Conservation (phyloP, 306 rosid genomes). For the Citrullus mucosospermus region DNA sequence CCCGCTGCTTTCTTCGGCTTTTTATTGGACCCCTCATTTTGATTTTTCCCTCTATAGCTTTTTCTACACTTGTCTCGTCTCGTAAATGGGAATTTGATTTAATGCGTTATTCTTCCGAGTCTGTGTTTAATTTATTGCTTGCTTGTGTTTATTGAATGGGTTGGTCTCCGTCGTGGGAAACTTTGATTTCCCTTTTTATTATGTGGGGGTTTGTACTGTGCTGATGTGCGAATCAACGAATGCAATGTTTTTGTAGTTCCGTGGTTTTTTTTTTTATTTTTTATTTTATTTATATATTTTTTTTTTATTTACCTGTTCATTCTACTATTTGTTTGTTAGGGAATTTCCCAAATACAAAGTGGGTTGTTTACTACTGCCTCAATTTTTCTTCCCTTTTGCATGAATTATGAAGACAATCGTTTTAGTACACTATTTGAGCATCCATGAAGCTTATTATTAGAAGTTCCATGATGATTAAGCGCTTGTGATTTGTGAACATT, state of each 20-base stretch:
- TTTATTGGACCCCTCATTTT: neutral
- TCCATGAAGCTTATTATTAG: neutral
- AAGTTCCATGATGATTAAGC: neutral
- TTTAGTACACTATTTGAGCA: neutral
- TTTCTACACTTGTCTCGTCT: neutral
- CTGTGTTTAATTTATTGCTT: neutral
- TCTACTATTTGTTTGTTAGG: neutral
- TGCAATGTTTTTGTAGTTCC: neutral
- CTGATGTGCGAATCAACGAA: neutral
- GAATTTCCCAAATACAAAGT: neutral
- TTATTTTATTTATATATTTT: no score
- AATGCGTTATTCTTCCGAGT: neutral
- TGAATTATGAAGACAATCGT: neutral
- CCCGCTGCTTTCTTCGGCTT: neutral
- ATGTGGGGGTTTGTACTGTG: neutral
- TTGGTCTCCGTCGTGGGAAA: neutral
- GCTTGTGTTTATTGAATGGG: neutral
- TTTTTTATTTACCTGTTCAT: neutral
- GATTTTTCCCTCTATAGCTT: neutral
- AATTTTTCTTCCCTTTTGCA: neutral
- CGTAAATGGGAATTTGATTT: neutral
- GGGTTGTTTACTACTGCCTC: neutral
- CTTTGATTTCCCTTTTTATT: neutral
- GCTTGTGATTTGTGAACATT: neutral
- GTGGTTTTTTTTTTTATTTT: neutral